Conservation (phyloP, 495 filamentous ascomycete species). For the Letharia columbiana region DNA sequence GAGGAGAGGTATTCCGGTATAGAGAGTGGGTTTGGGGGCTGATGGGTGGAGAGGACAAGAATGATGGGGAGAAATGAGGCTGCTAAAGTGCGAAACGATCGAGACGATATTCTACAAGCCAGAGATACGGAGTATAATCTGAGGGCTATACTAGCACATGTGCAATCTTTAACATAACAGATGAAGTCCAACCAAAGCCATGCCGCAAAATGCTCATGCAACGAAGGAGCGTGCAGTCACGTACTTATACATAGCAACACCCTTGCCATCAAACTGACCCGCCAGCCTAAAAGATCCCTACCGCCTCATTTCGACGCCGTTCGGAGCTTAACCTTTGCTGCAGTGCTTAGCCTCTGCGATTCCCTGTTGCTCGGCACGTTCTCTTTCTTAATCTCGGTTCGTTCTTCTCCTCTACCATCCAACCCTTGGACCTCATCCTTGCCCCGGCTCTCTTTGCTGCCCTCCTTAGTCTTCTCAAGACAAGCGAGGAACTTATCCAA, state of each 20-base stretch:
- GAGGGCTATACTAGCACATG: background rate
- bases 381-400: background rate
- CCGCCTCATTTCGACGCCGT: background rate
- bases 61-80: constrained; percentile 22
- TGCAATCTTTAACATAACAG: background rate
- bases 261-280: background rate
- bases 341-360: background rate
- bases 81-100: background rate
- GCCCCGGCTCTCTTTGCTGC: background rate
- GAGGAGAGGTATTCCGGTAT: constrained; percentile 70
- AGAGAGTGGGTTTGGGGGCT: constrained; percentile 61
- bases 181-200: background rate
- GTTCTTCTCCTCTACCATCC: background rate
- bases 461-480: constrained; percentile 9
- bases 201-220: constrained; percentile 5
- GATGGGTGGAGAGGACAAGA: constrained; percentile 29
- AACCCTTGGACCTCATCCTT: background rate
- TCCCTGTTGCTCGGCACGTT: background rate
- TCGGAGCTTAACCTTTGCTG: background rate
- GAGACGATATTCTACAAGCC: background rate
- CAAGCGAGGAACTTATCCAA: constrained; percentile 12
- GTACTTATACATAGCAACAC: background rate
- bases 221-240: background rate
- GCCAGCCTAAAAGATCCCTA: background rate
- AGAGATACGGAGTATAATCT: background rate